A percentile compares a stretch with the other conserved stretches of the same genome.
Evolutionary conservation across 176 grass and related monocot genomes (phyloP).

Genomic region (Tillandsia fasciculata): DNA sequence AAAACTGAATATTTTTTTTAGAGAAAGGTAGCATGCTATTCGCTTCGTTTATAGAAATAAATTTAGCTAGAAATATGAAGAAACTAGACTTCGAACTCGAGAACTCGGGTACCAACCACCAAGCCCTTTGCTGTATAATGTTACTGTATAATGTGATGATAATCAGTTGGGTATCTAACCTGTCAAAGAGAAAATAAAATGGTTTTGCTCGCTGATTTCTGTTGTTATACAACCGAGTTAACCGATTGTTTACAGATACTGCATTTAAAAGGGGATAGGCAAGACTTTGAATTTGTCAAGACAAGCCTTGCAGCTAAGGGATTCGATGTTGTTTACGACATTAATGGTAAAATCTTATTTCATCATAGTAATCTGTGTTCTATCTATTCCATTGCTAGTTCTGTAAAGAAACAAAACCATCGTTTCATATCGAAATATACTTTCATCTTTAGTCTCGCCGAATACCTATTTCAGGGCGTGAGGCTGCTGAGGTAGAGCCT

Average conservation of each 20-base stretch:
- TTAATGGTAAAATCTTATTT: constrained; percentile 46
- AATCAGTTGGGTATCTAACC: not conserved
- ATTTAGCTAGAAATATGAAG: too few species aligned
- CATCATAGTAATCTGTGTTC: not conserved
- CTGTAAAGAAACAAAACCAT: not conserved
- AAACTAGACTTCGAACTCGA: too few species aligned
- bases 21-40: too few species aligned
- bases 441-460: not conserved
- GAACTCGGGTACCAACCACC: too few species aligned
- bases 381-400: not conserved
- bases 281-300: constrained; percentile 93
- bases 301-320: constrained; percentile 65
- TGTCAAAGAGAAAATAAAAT: not conserved
- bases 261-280: constrained; percentile 90
- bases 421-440: not conserved
- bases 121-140: too few species aligned
- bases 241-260: constrained; percentile 36
- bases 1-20: too few species aligned
- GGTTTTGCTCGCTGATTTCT: not conserved
- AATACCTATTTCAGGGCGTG: constrained; percentile 50
- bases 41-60: too few species aligned
- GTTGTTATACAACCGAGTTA: not conserved
- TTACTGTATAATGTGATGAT: too few species aligned
- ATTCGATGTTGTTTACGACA: constrained; percentile 85
- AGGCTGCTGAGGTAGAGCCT: constrained; percentile 63